A percentile compares a stretch with the other conserved stretches of the same genome.
Conservation (phyloP, 2,329 filamentous ascomycete genomes). For the Blastomyces gilchristii region DNA sequence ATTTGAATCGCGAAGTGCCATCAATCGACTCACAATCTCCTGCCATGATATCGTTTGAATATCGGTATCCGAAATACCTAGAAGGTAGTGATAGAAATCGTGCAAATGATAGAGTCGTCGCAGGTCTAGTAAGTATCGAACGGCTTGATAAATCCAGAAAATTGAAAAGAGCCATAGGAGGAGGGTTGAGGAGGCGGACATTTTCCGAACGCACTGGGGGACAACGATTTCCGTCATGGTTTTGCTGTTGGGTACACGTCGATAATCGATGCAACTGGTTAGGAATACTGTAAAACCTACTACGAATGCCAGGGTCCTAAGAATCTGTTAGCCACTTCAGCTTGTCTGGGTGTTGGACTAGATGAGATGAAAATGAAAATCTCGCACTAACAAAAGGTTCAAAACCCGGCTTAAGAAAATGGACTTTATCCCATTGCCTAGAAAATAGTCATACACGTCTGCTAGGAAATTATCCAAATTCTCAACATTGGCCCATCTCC, state of each 20-base stretch:
- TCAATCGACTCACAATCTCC: slow-evolving; percentile 74
- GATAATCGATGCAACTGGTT: slow-evolving; percentile 75
- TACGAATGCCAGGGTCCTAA: slow-evolving; percentile 71
- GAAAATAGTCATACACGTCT: slow-evolving; percentile 78
- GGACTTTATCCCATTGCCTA: slow-evolving; percentile 73
- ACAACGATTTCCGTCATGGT: slow-evolving; percentile 53
- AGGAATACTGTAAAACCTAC: slow-evolving; percentile 74
- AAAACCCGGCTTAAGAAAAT: slow-evolving; percentile 64
- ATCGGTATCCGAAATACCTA: slow-evolving; percentile 73
- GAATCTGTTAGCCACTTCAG: background rate
- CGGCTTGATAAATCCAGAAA: slow-evolving; percentile 71
- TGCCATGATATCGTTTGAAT: slow-evolving; percentile 96
- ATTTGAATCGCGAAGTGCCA: slow-evolving; percentile 74
- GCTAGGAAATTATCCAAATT: slow-evolving; percentile 81
- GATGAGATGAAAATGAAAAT: background rate
- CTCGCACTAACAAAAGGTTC: slow-evolving; percentile 56
- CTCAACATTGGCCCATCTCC: slow-evolving; percentile 84
- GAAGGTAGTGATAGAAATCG: slow-evolving; percentile 72
- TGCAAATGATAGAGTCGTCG: slow-evolving; percentile 65
- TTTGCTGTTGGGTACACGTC: slow-evolving; percentile 57
- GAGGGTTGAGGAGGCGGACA: slow-evolving; percentile 66
- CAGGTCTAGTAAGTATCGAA: slow-evolving; percentile 63
- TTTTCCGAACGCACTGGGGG: slow-evolving; percentile 61
- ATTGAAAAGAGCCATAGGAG: slow-evolving; percentile 76
- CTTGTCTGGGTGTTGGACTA: background rate